These are phyloP conservation scores for Aspergillus neoniger DNA, from an alignment of 2,329 filamentous ascomycete genomes.

Conservation along the genomic window DNA sequence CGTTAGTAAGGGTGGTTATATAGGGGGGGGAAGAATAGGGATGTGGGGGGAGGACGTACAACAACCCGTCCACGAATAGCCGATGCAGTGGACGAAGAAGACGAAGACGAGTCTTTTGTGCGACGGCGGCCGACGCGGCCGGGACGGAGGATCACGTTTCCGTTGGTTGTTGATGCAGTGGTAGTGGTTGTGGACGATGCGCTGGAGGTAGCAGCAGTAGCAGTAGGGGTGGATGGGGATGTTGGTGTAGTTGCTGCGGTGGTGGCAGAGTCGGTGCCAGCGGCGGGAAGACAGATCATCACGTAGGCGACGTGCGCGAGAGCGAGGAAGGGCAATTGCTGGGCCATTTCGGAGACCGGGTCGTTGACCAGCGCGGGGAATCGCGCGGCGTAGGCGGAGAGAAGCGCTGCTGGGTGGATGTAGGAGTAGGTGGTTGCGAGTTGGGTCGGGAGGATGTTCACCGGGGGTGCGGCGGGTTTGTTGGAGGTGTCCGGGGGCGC, in stretches of 20 bases:
- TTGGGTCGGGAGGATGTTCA: constrained; percentile 51
- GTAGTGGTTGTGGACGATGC: background rate
- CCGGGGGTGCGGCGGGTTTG: constrained; percentile 38
- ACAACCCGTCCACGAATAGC: background rate
- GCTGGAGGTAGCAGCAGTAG: background rate
- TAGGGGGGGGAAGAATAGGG: no score
- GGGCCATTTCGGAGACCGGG: constrained; percentile 65
- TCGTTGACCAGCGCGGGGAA: constrained; percentile 70
- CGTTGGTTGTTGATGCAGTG: background rate
- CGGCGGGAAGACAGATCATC: constrained; percentile 60
- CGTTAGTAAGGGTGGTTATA: background rate
- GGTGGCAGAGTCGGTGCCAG: constrained; percentile 34
- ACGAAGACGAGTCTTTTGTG: background rate
- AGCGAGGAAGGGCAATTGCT: constrained; percentile 63
- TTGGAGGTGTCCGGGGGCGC: background rate
- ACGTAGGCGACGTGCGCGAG: constrained; percentile 64
- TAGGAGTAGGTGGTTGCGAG: constrained; percentile 61
- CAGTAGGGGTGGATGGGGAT: background rate
- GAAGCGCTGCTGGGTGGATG: constrained; percentile 67
- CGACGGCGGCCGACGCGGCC: constrained; percentile 28
- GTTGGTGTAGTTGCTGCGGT: constrained; percentile 8
- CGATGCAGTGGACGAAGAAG: no score
- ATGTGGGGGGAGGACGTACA: background rate
- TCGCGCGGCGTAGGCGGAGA: constrained; percentile 62
- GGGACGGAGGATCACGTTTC: constrained; percentile 5